Evolutionary conservation across 1,139 yeast species (phyloP).

Genomic region (Chernovozyma aurita): DNA sequence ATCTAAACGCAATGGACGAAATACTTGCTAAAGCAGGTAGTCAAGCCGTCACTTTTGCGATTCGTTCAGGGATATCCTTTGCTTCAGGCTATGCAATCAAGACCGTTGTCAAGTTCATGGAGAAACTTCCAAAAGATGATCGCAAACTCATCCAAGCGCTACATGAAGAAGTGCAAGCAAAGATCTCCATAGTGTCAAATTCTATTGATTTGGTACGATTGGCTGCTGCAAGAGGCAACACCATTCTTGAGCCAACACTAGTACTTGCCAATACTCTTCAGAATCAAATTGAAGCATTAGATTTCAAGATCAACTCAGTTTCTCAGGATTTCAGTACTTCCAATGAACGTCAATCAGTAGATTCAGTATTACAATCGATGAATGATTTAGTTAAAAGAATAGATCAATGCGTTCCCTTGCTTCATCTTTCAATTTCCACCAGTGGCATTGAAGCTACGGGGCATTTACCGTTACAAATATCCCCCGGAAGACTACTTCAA

Average conservation of each 20-base stretch:
- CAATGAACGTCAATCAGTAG: conserved; percentile 40
- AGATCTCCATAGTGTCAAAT: conserved; percentile 59
- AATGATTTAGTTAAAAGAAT: conserved; percentile 46
- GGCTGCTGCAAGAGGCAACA: conserved; percentile 69
- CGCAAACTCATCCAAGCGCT: conserved; percentile 39
- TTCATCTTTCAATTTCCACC: conserved; percentile 64
- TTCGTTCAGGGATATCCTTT: conserved; percentile 68
- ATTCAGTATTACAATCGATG: conserved; percentile 48
- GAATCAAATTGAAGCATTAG: conserved; percentile 57
- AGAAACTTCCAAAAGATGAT: conserved; percentile 57
- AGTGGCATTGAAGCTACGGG: conserved; percentile 63
- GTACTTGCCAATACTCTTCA: conserved; percentile 55
- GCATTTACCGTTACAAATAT: conserved; percentile 47
- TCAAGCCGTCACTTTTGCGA: conserved; percentile 78
- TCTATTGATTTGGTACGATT: conserved; percentile 69
- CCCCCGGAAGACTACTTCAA: conserved; percentile 64
- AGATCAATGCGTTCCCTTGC: conserved; percentile 67
- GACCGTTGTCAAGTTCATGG: conserved; percentile 56
- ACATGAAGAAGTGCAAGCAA: conserved; percentile 48
- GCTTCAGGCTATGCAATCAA: conserved; percentile 76
- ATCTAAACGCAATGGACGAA: too few species aligned
- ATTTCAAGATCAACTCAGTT: conserved; percentile 39
- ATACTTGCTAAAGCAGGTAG: conserved; percentile 59
- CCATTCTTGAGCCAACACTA: conserved; percentile 55
- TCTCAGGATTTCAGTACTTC: conserved; percentile 18